Evolutionary conservation across 2,329 filamentous ascomycete genomes (phyloP), one percentile per base, ranked within the genome.

Genomic region (Penicillium sclerotigenum): DNA sequence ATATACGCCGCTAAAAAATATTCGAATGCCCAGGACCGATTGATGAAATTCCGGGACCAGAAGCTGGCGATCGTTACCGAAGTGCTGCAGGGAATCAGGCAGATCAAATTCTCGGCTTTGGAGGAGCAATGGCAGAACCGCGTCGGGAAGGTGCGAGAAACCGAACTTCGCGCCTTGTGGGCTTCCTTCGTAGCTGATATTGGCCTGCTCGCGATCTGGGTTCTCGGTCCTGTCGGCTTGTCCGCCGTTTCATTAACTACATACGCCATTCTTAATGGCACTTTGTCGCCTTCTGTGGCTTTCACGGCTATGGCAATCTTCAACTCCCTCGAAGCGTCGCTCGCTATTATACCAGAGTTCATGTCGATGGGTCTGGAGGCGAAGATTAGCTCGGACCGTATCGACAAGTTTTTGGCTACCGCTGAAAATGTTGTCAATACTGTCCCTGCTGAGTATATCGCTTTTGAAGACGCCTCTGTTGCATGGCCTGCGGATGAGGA

Each of bases 91-190:
- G 89, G 89, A 8, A 92, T 93, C 60, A 83, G 89, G 1, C 90
- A 94, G 71, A 90, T 94, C 75, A 94, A 94, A 67, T 91, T 93
- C 64, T 88, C 88, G 0, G 89, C 89, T 1, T 74, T 91, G 2
- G 90, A 93, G 70, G 75, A 78, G 20, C 84, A 89, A 63, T 93
- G 90, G 89, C 84, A 91, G 69, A 78, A 80, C 16, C 88, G 86
- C 58, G 89, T 94, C 68, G 73, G 80, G 59, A 71, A 81, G 59
- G 83, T 86, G 8, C 80, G 90, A 65, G 81, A 86, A 41, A 82
- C 80, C 45, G 90, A 93, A 68, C 79, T 93, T 10, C 72, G 74
- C 5, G 83, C 83, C 22, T 80, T 90, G 34, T 89, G 87, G 84
- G 79, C 77, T 37, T 81, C 85, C 1, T 91, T 90, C 64, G 66